A percentile compares a stretch with the other conserved stretches of the same genome.
Evolutionary conservation across 2,329 filamentous ascomycete genomes (phyloP).

Genomic region (Neoscytalidium dimidiatum): DNA sequence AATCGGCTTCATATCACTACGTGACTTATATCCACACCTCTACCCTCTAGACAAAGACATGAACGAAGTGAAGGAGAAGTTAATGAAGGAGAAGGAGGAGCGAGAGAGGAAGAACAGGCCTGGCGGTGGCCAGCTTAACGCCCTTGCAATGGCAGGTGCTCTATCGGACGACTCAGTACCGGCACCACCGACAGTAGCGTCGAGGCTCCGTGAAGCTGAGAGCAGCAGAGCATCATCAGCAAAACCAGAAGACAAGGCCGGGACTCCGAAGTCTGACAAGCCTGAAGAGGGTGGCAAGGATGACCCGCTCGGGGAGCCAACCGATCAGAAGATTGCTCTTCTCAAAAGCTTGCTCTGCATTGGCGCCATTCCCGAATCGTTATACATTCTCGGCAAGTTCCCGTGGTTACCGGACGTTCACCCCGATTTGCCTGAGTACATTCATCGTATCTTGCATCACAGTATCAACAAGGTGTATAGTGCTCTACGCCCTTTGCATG

Average conservation of each 20-base stretch:
- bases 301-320: slow-evolving; percentile 64
- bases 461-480: slow-evolving; percentile 76
- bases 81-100: slow-evolving; percentile 75
- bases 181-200: slow-evolving; percentile 45
- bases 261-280: slow-evolving; percentile 32
- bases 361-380: slow-evolving; percentile 86
- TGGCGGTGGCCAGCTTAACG: slow-evolving; percentile 73
- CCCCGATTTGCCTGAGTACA: slow-evolving; percentile 74
- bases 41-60: slow-evolving; percentile 84
- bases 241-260: slow-evolving; percentile 48
- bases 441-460: slow-evolving; percentile 83
- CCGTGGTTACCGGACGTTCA: slow-evolving; percentile 89
- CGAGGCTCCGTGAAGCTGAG: slow-evolving; percentile 55
- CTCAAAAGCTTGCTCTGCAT: slow-evolving; percentile 85
- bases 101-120: slow-evolving; percentile 71
- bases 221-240: slow-evolving; percentile 44
- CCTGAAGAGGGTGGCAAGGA: slow-evolving; percentile 50
- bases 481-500: slow-evolving; percentile 48
- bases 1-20: slow-evolving; percentile 91
- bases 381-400: slow-evolving; percentile 90
- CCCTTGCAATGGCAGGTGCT: slow-evolving; percentile 82
- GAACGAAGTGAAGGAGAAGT: slow-evolving; percentile 69
- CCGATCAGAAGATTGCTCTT: slow-evolving; percentile 84
- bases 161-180: slow-evolving; percentile 77
- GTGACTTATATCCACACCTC: slow-evolving; percentile 88